Evolutionary conservation across 441 rosid species (phyloP).

Genomic region (Gossypium gossypioides): DNA sequence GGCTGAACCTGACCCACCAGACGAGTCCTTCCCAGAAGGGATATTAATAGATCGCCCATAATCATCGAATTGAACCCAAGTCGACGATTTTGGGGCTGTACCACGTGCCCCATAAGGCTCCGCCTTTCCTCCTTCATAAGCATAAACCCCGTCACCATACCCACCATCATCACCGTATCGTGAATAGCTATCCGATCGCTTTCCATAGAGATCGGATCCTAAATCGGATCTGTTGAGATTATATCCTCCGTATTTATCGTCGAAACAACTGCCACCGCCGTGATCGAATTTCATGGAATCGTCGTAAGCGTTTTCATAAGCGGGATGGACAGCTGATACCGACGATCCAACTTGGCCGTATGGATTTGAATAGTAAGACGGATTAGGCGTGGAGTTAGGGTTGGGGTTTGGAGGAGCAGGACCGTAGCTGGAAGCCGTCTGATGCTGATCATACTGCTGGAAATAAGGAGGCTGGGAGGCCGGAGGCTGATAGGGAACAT

Average conservation of each 20-base stretch:
- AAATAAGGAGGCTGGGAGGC: slow-evolving; percentile 36
- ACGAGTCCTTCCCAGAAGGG: slow-evolving; percentile 49
- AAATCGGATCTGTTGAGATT: slow-evolving; percentile 36
- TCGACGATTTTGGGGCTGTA: slow-evolving; percentile 69
- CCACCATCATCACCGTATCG: slow-evolving; percentile 49
- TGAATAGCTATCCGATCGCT: slow-evolving; percentile 41
- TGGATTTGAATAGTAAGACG: slow-evolving; percentile 40
- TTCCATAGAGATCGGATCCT: slow-evolving; percentile 51
- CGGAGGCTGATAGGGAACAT: slow-evolving; percentile 47
- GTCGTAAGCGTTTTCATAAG: slow-evolving; percentile 37
- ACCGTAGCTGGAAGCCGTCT: slow-evolving; percentile 34
- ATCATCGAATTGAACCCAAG: slow-evolving; percentile 74
- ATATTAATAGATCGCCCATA: slow-evolving; percentile 72
- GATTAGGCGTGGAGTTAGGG: slow-evolving; percentile 22
- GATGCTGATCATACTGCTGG: slow-evolving; percentile 55
- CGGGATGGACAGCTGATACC: slow-evolving; percentile 31
- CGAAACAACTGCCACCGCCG: slow-evolving; percentile 28
- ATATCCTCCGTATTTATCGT: slow-evolving; percentile 41
- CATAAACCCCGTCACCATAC: slow-evolving; percentile 74
- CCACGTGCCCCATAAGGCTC: slow-evolving; percentile 97
- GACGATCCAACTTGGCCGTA: slow-evolving; percentile 38
- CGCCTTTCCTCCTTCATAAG: slow-evolving; percentile 71
- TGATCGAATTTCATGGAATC: slow-evolving; percentile 51
- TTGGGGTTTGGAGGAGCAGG: slow-evolving; percentile 31
- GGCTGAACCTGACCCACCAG: slow-evolving; percentile 29